Conservation (phyloP, 257 asterid species). For the Handroanthus guayacan region DNA sequence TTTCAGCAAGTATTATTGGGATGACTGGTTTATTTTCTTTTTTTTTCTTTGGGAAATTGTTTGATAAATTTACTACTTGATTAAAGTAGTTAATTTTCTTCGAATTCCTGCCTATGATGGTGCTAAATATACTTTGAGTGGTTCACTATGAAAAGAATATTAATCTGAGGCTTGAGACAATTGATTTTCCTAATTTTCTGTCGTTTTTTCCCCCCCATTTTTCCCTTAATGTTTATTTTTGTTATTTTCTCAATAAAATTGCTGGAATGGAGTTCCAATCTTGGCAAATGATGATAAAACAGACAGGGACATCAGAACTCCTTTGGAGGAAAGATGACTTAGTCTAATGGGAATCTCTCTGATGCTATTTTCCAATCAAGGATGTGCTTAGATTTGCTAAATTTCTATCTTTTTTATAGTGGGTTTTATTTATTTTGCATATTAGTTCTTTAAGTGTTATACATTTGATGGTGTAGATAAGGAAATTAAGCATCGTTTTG, state of each 20-base stretch:
- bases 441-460: too few relatives aligned
- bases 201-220: background rate
- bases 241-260: too few relatives aligned
- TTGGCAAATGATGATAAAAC: slow-evolving; percentile 61
- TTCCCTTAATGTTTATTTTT: too few relatives aligned
- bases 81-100: background rate
- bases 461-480: too few relatives aligned
- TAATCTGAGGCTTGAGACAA: slow-evolving; percentile 52
- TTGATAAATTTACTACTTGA: background rate
- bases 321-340: slow-evolving; percentile 49
- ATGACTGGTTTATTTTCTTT: background rate
- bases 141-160: slow-evolving; percentile 45
- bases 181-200: background rate
- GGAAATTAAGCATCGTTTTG: too few relatives aligned
- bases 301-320: slow-evolving; percentile 90
- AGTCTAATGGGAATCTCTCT: slow-evolving; percentile 84
- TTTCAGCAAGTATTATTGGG: background rate
- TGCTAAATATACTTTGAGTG: slow-evolving; percentile 71
- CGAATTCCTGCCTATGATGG: slow-evolving; percentile 55
- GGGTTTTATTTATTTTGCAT: too few relatives aligned
- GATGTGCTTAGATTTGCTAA: background rate
- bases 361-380: slow-evolving; percentile 48
- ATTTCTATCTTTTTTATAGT: too few relatives aligned
- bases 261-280: background rate
- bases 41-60: background rate